Conservation (phyloP, 352 stramenopile species). For the Phytophthora rubi region DNA sequence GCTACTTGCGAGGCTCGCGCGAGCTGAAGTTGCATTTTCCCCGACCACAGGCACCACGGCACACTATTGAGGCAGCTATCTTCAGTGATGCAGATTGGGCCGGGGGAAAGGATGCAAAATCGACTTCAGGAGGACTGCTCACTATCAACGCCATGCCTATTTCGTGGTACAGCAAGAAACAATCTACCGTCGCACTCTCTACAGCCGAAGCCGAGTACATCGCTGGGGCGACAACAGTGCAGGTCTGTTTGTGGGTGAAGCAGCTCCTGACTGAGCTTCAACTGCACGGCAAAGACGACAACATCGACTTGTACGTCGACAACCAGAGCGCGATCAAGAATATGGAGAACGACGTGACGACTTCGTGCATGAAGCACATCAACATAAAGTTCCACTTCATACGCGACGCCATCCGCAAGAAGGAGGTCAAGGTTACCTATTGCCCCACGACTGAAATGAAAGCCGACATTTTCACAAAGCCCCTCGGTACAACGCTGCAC, state of each 20-base stretch:
- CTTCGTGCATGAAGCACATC: conserved; percentile 3
- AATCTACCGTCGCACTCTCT: background rate
- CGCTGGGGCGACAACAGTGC: background rate
- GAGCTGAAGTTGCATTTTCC: background rate
- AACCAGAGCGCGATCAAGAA: conserved; percentile 24
- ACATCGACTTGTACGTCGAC: conserved; percentile 1
- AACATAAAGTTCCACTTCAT: conserved; percentile 14
- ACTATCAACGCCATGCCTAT: conserved; percentile 15
- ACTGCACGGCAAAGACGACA: conserved; percentile 1
- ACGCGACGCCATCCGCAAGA: conserved; percentile 1
- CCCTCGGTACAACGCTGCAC: background rate
- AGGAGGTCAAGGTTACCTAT: background rate
- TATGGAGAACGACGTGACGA: conserved; percentile 12
- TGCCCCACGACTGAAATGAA: conserved; percentile 5
- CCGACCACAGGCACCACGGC: conserved; percentile 3
- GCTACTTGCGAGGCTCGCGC: background rate
- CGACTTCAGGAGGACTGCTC: conserved; percentile 10
- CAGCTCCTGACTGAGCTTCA: conserved; percentile 7
- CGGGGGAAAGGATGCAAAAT: conserved; percentile 16
- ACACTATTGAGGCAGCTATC: background rate
- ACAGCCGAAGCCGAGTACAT: conserved; percentile 15
- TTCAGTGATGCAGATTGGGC: too few species aligned
- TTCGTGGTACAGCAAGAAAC: conserved; percentile 23
- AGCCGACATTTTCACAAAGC: background rate
- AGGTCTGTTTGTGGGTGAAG: conserved; percentile 16